Conservation (phyloP, 495 filamentous ascomycete genomes). For the Parathielavia appendiculata region DNA sequence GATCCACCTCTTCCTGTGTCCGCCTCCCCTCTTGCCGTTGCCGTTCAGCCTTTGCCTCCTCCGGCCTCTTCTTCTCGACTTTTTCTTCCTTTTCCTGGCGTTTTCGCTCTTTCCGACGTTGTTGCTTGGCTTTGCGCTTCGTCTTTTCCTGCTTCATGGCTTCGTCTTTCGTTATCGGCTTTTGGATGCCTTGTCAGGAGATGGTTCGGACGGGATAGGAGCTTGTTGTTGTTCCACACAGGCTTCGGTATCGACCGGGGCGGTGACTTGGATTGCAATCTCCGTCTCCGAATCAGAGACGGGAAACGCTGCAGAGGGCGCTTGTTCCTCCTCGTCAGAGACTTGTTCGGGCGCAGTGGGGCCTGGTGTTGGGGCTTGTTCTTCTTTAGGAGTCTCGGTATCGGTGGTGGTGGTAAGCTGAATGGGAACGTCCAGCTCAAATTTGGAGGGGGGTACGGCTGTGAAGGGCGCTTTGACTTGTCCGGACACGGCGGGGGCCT, state of each 20-base stretch:
- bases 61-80: background rate
- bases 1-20: no score
- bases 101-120: conserved; percentile 13
- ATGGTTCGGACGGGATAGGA: background rate
- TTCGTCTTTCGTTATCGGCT: background rate
- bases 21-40: background rate
- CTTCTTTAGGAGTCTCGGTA: no score
- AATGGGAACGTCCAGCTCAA: background rate
- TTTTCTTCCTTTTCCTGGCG: conserved; percentile 6
- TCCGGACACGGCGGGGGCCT: no score
- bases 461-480: no score
- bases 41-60: background rate
- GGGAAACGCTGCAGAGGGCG: no score
- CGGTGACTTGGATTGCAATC: background rate
- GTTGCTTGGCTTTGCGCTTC: conserved; percentile 8
- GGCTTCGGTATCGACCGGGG: background rate
- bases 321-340: no score
- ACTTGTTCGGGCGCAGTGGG: no score
- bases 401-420: no score
- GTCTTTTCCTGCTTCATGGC: conserved; percentile 6
- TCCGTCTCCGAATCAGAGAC: background rate
- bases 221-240: background rate
- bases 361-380: no score
- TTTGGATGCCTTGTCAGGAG: no score
- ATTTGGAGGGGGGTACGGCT: no score